Percentiles rank a stretch among this genome's conserved stretches.
Evolutionary conservation across 2,329 filamentous ascomycete genomes (phyloP).

Genomic region (Ascochyta clinopodiicola): DNA sequence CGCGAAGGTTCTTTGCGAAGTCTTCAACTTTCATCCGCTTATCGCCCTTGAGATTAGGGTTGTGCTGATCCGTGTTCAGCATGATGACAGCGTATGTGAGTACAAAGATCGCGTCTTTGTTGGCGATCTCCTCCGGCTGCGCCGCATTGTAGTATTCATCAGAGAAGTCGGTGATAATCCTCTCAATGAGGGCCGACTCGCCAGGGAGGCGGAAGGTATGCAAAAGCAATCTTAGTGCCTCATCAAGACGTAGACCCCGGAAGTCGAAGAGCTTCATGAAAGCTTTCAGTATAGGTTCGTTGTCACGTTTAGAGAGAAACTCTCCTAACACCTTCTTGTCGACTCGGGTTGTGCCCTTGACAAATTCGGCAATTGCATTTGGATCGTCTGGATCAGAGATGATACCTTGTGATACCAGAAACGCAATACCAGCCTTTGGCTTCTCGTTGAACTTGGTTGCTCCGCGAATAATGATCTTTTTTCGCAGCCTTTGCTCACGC

Average conservation of each 20-base stretch:
- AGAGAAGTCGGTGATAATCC: constrained; percentile 86
- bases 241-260: constrained; percentile 81
- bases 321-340: constrained; percentile 93
- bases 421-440: constrained; percentile 86
- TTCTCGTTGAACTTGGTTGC: constrained; percentile 94
- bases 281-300: constrained; percentile 81
- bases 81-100: constrained; percentile 97
- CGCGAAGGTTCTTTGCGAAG: constrained; percentile 88
- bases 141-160: constrained; percentile 80
- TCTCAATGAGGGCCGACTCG: constrained; percentile 89
- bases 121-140: constrained; percentile 75
- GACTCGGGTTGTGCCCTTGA: constrained; percentile 84
- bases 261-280: constrained; percentile 93
- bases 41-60: constrained; percentile 79
- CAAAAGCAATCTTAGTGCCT: constrained; percentile 84
- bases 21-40: constrained; percentile 85
- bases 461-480: constrained; percentile 88
- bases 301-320: constrained; percentile 88
- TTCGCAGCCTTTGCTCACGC: constrained; percentile 75
- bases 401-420: constrained; percentile 82
- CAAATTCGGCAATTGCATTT: constrained; percentile 79
- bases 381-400: constrained; percentile 79
- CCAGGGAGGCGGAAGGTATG: constrained; percentile 93
- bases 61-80: constrained; percentile 96
- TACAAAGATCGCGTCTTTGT: constrained; percentile 88